Evolutionary conservation across 2,329 filamentous ascomycete species (phyloP), one percentile per base, ranked within the genome.

Genomic region (Diplodia scrobiculata): DNA sequence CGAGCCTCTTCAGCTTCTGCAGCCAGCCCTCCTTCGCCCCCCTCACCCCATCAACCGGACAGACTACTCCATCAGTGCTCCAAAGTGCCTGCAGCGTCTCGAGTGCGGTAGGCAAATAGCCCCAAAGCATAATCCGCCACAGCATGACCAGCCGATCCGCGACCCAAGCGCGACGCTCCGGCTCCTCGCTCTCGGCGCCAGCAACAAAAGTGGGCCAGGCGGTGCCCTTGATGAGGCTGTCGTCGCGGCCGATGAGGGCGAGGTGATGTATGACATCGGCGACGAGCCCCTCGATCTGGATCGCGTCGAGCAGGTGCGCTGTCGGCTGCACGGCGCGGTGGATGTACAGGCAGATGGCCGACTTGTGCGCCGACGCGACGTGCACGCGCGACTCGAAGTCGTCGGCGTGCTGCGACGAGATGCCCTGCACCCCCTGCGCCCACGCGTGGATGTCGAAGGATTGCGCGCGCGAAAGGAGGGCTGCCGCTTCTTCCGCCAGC

Each of bases 201-300:
- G 83, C 83, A 34, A 87, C 80, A 68, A 87, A 86, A 0, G 84
- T 78, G 1, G 85, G 84, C 84, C 84, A 87, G n/a, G 82, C 82
- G 2, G 84, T 85, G 7, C 83, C 85, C 71, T 86, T 87, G 77
- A 85, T 87, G 50, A 86, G 79, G 6, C 81, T 79, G 70, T 85
- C 83, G 2, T 77, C 73, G 21, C 80, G 78, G 32, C 77, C 77
- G 41, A 87, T 79, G 63, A 78, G 75, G 5, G 80, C 81, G 27
- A 87, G 76, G 67, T 86, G 81, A n/a, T 75, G 70, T 1, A 86
- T 75, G 45, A 85, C 83, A 38, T 84, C 83, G 27, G 77, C 72
- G 3, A 83, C 81, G 1, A 87, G 78, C 9, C 55, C 70, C 38
- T 62, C 58, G 17, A 50, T 19, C 3, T 13, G 45, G 1, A 7